phyloP scores from a whole-genome alignment of 1,284 basidiomycete species.

The Stygiomarasmius scandens region DNA sequence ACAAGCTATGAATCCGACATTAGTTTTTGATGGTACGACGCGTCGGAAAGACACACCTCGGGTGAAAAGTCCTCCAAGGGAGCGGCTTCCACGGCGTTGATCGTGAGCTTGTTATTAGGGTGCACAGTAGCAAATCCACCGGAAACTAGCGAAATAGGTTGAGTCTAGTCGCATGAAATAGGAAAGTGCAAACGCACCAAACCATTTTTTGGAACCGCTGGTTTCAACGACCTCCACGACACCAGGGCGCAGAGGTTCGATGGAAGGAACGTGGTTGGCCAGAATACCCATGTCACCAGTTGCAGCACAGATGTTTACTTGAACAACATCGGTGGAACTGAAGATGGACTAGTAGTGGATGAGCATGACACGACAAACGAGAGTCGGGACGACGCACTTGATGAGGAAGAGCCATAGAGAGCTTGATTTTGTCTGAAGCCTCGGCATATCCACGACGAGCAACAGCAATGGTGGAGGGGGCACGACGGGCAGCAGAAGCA shows the following conservation, averaged over 20 bases:
- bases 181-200: slow-evolving; percentile 65
- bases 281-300: slow-evolving; percentile 99
- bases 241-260: slow-evolving; percentile 91
- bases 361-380: slow-evolving; percentile 1
- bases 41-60: slow-evolving; percentile 59
- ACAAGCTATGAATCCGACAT: slow-evolving; percentile 64
- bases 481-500: slow-evolving; percentile 63
- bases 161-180: background rate
- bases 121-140: slow-evolving; percentile 98
- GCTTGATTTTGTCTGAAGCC: slow-evolving; percentile 82
- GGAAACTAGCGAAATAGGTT: slow-evolving; percentile 64
- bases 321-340: slow-evolving; percentile 85
- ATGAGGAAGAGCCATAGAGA: slow-evolving; percentile 91
- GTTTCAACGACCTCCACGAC: slow-evolving; percentile 92
- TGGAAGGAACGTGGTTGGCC: slow-evolving; percentile 93
- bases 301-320: slow-evolving; percentile 91
- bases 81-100: slow-evolving; percentile 97
- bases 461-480: slow-evolving; percentile 51
- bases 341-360: slow-evolving; percentile 73
- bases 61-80: slow-evolving; percentile 88
- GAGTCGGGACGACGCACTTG: slow-evolving; percentile 61
- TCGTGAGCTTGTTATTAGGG: slow-evolving; percentile 94
- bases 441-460: slow-evolving; percentile 88
- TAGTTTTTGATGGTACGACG: slow-evolving; percentile 12
- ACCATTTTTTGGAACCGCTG: slow-evolving; percentile 89